Conservation (phyloP, 1,139 yeast species). For the Waltiozyma solani region DNA sequence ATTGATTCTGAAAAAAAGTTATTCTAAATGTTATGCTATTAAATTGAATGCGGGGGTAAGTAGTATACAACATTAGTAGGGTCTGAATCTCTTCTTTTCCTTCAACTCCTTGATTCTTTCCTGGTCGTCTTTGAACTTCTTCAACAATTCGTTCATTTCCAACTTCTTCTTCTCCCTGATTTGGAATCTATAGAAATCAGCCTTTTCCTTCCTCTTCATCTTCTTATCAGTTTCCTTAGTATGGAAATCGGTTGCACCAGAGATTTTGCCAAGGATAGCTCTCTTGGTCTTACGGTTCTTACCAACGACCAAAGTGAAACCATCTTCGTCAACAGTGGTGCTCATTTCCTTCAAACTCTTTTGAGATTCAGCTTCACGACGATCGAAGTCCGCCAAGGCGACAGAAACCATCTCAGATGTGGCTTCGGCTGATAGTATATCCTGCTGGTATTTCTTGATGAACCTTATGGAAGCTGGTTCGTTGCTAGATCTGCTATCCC, state of each 20-base stretch:
- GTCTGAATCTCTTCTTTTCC: conserved; percentile 76
- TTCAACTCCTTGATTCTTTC: conserved; percentile 70
- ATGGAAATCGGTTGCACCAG: conserved; percentile 30
- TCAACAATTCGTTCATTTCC: conserved; percentile 78
- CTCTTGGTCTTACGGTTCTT: conserved; percentile 73
- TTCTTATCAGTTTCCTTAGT: conserved; percentile 27
- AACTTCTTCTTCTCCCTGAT: conserved; percentile 86
- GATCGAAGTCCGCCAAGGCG: conserved; percentile 58
- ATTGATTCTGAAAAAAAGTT: too few relatives aligned
- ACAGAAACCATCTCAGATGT: conserved; percentile 44
- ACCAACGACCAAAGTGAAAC: conserved; percentile 85
- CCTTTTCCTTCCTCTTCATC: conserved; percentile 70
- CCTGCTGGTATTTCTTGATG: conserved; percentile 19
- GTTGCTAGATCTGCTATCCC: conserved; percentile 22
- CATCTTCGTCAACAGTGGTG: conserved; percentile 79
- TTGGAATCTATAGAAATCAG: conserved; percentile 94
- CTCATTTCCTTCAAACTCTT: conserved; percentile 47
- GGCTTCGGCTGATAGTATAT: conserved; percentile 21
- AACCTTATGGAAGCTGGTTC: conserved; percentile 22
- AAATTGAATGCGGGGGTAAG: neutral
- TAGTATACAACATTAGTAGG: conserved; percentile 33
- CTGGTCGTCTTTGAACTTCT: conserved; percentile 82
- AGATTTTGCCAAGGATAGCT: conserved; percentile 43
- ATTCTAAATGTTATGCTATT: neutral
- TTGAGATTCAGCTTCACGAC: conserved; percentile 56